These are phyloP conservation scores for Lentinus polychrous DNA, from an alignment of 1,284 basidiomycete species.

Conservation along the genomic window DNA sequence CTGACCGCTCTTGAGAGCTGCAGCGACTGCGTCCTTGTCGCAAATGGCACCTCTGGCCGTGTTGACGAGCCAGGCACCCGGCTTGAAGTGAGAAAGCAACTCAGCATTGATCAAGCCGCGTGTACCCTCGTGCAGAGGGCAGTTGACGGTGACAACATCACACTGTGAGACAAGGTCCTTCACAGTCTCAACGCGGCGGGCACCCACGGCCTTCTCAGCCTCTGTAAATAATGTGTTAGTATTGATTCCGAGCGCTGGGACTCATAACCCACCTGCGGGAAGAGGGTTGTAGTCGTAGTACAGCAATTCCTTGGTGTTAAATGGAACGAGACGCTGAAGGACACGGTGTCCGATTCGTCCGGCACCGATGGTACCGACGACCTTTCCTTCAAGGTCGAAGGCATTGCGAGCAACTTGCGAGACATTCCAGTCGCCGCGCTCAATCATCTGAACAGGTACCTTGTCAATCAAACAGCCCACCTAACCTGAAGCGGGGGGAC, in stretches of 20 bases:
- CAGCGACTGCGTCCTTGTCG: slow-evolving; percentile 16
- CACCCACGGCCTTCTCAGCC: slow-evolving; percentile 66
- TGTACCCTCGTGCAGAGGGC: slow-evolving; percentile 87
- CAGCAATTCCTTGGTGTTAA: slow-evolving; percentile 87
- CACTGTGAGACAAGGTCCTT: slow-evolving; percentile 80
- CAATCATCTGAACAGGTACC: slow-evolving; percentile 60
- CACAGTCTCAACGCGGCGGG: slow-evolving; percentile 74
- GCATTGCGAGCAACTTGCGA: slow-evolving; percentile 76
- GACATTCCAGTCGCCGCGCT: slow-evolving; percentile 81
- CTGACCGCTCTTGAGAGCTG: slow-evolving; percentile 50
- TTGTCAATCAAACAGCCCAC: neutral
- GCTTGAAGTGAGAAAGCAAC: slow-evolving; percentile 86
- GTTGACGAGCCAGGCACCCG: slow-evolving; percentile 28
- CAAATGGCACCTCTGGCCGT: slow-evolving; percentile 18
- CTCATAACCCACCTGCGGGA: slow-evolving; percentile 44
- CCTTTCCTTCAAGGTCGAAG: slow-evolving; percentile 88
- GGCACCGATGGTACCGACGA: slow-evolving; percentile 84
- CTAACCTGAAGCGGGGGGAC: slow-evolving; percentile 8
- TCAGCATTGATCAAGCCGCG: slow-evolving; percentile 78
- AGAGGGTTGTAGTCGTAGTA: slow-evolving; percentile 91
- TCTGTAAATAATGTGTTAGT: slow-evolving; percentile 27
- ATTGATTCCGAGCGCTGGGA: neutral
- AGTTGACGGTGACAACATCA: slow-evolving; percentile 86
- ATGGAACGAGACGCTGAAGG: slow-evolving; percentile 80
- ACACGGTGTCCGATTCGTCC: slow-evolving; percentile 90